A percentile compares a stretch with the other conserved stretches of the same genome.
These are phyloP conservation scores for Sicyos edulis DNA, from an alignment of 306 rosid genomes.

Conservation along the genomic window DNA sequence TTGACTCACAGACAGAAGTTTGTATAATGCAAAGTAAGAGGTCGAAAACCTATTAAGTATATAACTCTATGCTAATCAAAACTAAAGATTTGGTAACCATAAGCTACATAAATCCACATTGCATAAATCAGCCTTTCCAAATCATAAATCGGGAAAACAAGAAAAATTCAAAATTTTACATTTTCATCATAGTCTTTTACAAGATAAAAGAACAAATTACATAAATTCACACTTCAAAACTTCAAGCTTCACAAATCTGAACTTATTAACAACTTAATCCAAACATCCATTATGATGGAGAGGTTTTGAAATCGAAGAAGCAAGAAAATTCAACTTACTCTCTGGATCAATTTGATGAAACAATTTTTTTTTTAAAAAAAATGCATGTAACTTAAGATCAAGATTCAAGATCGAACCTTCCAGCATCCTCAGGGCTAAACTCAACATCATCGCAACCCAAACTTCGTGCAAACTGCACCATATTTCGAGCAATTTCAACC, in stretches of 20 bases:
- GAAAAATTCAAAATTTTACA: background rate
- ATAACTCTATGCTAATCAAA: background rate
- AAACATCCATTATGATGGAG: background rate
- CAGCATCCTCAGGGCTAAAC: conserved; percentile 98
- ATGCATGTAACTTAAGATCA: background rate
- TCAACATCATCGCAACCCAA: conserved; percentile 84
- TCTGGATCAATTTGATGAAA: background rate
- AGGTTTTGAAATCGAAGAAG: conserved; percentile 7
- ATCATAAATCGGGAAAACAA: background rate
- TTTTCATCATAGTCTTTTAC: background rate
- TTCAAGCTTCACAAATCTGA: background rate
- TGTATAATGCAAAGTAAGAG: background rate
- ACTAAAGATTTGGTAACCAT: background rate
- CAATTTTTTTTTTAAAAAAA: no score
- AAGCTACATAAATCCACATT: background rate
- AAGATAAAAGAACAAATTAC: background rate
- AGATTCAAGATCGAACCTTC: conserved; percentile 43
- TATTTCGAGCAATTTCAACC: conserved; percentile 55
- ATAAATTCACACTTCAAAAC: background rate
- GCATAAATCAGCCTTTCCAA: background rate
- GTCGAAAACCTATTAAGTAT: background rate
- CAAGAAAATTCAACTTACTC: background rate
- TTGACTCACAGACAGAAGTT: background rate
- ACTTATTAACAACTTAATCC: background rate
- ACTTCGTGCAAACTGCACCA: conserved; percentile 77